These are phyloP conservation scores for Helenozyma rhizophorensis DNA, from an alignment of 805 yeast genomes.

Conservation along the genomic window DNA sequence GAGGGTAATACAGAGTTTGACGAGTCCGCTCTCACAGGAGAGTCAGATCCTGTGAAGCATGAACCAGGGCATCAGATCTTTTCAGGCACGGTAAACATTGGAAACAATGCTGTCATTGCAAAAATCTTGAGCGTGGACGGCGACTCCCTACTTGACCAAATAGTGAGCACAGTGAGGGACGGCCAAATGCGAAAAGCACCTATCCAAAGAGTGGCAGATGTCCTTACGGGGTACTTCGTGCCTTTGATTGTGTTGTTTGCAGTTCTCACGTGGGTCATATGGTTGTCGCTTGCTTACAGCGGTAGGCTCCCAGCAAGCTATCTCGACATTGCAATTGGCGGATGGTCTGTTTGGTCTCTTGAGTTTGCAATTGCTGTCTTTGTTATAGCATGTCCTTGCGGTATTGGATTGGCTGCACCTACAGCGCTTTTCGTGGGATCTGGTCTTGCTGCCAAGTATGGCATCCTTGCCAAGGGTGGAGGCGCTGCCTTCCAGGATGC, in stretches of 20 bases:
- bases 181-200: constrained; percentile 74
- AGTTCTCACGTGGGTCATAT: constrained; percentile 59
- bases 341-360: constrained; percentile 75
- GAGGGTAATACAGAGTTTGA: constrained; percentile 50
- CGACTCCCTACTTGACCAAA: constrained; percentile 64
- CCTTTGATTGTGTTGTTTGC: constrained; percentile 64
- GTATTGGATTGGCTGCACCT: constrained; percentile 81
- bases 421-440: constrained; percentile 78
- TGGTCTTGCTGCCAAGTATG: constrained; percentile 73
- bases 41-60: constrained; percentile 56
- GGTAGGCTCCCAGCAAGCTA: constrained; percentile 52
- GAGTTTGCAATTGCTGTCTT: constrained; percentile 76
- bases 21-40: constrained; percentile 62
- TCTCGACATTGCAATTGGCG: constrained; percentile 62
- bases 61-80: constrained; percentile 60
- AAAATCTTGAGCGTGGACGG: constrained; percentile 56
- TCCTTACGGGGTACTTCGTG: constrained; percentile 66
- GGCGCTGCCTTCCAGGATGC: constrained; percentile 82
- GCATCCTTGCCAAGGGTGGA: constrained; percentile 74
- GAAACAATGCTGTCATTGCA: constrained; percentile 50
- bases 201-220: constrained; percentile 66
- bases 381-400: constrained; percentile 85
- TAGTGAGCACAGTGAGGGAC: constrained; percentile 63
- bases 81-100: constrained; percentile 68
- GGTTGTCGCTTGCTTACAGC: constrained; percentile 56